phyloP scores from a whole-genome alignment of 2,329 filamentous ascomycete species.

The Botrytis byssoidea region DNA sequence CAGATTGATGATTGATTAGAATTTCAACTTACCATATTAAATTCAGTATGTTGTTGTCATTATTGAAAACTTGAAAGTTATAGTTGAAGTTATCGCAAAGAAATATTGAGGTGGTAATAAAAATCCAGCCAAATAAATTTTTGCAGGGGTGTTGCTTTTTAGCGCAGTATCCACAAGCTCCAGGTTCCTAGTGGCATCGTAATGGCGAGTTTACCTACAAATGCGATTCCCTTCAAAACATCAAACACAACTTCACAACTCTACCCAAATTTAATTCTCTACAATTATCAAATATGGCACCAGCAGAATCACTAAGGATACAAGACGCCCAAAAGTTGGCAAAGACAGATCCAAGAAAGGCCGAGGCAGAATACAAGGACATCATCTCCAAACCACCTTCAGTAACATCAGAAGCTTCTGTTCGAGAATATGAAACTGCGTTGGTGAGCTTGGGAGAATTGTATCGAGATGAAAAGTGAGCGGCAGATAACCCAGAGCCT shows the following conservation, averaged over 20 bases:
- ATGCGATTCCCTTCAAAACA: conserved; percentile 25
- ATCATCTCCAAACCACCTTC: conserved; percentile 84
- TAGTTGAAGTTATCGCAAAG: conserved; percentile 2
- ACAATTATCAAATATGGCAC: conserved; percentile 49
- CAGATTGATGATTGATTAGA: neutral
- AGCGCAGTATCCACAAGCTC: conserved; percentile 30
- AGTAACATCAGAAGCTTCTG: conserved; percentile 76
- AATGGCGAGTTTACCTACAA: conserved; percentile 24
- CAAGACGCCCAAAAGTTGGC: conserved; percentile 83
- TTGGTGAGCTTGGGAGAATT: conserved; percentile 87
- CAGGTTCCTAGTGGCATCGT: conserved; percentile 24
- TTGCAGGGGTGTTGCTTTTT: conserved; percentile 28
- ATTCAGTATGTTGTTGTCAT: conserved; percentile 29
- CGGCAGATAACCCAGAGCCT: neutral
- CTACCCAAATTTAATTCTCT: conserved; percentile 21
- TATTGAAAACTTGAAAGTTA: neutral
- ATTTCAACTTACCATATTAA: conserved; percentile 36
- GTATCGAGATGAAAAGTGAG: conserved; percentile 83
- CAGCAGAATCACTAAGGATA: conserved; percentile 64
- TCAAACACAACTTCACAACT: conserved; percentile 26
- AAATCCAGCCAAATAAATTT: conserved; percentile 23
- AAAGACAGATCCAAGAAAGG: conserved; percentile 78
- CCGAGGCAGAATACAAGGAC: conserved; percentile 84
- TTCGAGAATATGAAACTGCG: conserved; percentile 88
- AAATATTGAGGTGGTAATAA: conserved; percentile 9